Base-by-base conservation (phyloP, 805 yeast genomes). In the Isabelozyma rhagii region DNA sequence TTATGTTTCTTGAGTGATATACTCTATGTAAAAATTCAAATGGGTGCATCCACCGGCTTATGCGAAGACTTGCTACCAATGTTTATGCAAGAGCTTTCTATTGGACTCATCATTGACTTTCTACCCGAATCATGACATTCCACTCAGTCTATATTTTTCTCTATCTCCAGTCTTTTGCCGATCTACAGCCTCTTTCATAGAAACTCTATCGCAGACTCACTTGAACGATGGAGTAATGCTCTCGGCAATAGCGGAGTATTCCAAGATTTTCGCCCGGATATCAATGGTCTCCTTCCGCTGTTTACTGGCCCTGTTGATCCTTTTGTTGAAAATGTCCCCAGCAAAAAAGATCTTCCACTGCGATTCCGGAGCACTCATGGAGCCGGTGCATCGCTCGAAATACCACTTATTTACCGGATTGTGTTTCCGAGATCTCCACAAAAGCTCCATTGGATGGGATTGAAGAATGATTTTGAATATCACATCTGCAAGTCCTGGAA, bases 361-460 rank as follows among this genome's bases (percentile, higher is more conserved):
- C 5, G 76, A 68, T 4, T 60, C 67, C 0, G 65, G 61, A 8
- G 55, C 51, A 31, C 69, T 66, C 41, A 83, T 61, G 27, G 85
- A 84, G 0, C 96, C 96, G 14, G 77, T 71, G 40, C 96, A 85
- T 54, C 99, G 75, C 61, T 94, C 97, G 67, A 93, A 94, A 63
- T 93, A 93, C 99, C 99, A 94, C 62, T 91, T 91, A 71, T 94
- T 94, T 7, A 94, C 97, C 0, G 97, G 97, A 65, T 94, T 94
- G 48, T 71, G 80, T 50, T 79, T 79, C 43, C 96, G 74, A 1
- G 98, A 93, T 59, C 99, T 80, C 99, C 99, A 94, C 1, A 94
- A 70, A 10, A 91, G 65, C 62, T 90, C 94, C 13, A 77, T 68
- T 0, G 89, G 87, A 61, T 84, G 92, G 38, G 82, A 66, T 45